Evolutionary conservation across 805 yeast genomes (phyloP).

Genomic region (Blastobotrys americana): DNA sequence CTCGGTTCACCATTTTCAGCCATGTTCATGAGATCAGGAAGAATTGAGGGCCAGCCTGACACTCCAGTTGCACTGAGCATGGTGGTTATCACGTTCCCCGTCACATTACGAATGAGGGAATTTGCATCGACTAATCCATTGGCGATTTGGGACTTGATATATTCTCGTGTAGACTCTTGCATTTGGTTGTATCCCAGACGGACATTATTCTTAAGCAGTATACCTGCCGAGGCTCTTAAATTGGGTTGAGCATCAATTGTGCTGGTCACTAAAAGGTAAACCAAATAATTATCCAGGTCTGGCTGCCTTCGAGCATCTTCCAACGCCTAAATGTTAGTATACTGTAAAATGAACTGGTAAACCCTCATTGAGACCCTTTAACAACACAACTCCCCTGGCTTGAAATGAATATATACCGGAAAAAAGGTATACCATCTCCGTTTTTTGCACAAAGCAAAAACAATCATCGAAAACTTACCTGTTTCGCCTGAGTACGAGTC

Average conservation of each 20-base stretch:
- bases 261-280: slow-evolving; percentile 57
- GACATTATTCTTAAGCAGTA: slow-evolving; percentile 71
- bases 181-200: slow-evolving; percentile 28
- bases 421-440: no score
- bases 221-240: slow-evolving; percentile 81
- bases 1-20: slow-evolving; percentile 41
- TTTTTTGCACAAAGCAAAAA: no score
- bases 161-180: slow-evolving; percentile 35
- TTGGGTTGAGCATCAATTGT: slow-evolving; percentile 41
- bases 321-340: slow-evolving; percentile 49
- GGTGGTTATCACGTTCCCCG: slow-evolving; percentile 86
- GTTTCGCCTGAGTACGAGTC: slow-evolving; percentile 60
- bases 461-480: slow-evolving; percentile 21
- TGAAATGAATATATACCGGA: no score
- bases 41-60: slow-evolving; percentile 61
- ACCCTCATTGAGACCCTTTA: no score
- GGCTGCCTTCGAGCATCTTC: slow-evolving; percentile 62
- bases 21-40: slow-evolving; percentile 62
- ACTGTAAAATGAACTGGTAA: no score
- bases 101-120: slow-evolving; percentile 69
- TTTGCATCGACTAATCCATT: slow-evolving; percentile 47
- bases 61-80: slow-evolving; percentile 63
- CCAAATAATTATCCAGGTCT: slow-evolving; percentile 74
- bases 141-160: slow-evolving; percentile 39
- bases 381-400: no score